Percentiles rank a stretch among this genome's conserved stretches.
Conservation (phyloP, 2,329 filamentous ascomycete genomes). For the Mycosphaerelloides madeirae region DNA sequence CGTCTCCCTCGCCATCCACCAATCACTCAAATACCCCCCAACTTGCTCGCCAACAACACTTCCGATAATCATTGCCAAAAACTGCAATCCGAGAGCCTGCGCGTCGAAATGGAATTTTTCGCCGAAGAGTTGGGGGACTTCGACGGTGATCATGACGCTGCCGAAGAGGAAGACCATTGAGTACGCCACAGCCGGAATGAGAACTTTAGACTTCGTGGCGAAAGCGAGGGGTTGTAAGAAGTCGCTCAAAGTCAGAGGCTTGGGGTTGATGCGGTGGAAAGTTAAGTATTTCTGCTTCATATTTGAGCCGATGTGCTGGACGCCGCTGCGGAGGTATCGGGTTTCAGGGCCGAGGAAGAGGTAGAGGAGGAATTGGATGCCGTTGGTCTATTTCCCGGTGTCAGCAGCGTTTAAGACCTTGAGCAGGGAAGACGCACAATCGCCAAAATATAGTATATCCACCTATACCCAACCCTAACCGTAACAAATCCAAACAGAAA, state of each 20-base stretch:
- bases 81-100: not conserved
- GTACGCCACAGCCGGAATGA: not conserved
- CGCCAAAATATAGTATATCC: not conserved
- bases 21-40: not conserved
- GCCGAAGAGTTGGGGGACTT: not conserved
- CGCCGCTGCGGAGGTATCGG: not conserved
- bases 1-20: not conserved
- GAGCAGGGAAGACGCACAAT: no score
- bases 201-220: not conserved
- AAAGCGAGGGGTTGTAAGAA: not conserved
- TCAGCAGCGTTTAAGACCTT: not conserved
- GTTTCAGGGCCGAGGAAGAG: not conserved
- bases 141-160: constrained; percentile 1
- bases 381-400: not conserved
- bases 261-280: constrained; percentile 2
- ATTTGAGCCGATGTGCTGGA: not conserved
- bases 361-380: not conserved
- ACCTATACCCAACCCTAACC: not conserved
- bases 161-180: constrained; percentile 1
- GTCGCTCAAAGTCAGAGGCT: not conserved
- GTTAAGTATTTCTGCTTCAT: not conserved
- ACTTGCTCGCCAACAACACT: not conserved
- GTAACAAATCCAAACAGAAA: not conserved
- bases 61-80: not conserved
- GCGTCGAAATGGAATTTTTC: not conserved